Base-by-base conservation (phyloP, 257 asterid genomes). In the Scutellaria barbata region DNA sequence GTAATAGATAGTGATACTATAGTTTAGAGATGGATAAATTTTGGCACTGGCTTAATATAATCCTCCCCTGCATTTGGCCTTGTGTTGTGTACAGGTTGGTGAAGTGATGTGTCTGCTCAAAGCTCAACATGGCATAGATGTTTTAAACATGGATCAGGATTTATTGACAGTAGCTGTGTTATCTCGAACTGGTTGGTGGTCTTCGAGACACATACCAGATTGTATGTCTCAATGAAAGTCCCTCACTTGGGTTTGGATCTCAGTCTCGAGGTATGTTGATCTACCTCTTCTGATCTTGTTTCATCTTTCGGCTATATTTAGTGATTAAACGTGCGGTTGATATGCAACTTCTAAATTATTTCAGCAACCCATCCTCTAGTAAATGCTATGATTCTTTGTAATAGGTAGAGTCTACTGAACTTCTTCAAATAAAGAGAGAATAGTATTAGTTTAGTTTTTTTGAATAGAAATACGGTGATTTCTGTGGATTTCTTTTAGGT, bases 51-150 rank as follows among this genome's bases (percentile, higher is more conserved):
- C 89, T 30, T 30, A 30, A 30, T 30, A 81, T 89, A 82, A 82
- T 81, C 71, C 73, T 84, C 86, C 84, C 81, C 86, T 90, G 88
- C 80, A 84, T 88, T 86, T 90, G 89, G 87, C 89, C 85, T 88
- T 84, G 88, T 85, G 90, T 88, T 86, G 92, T 80, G 83, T 90
- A 88, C 81, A 80, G 80, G 75, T 76, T 55, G 86, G 66, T 76
- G 86, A 78, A 83, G 80, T 75, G 73, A 62, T 77, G 86, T 76
- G 72, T 55, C 12, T 7, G 9, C 40, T 25, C 62, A 55, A 55
- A 30, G 40, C 62, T 55, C 16, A 25, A 5, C 62, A 25, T n/a
- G 41, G 41, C 35, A 30, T 30, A 30, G 35, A 8, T 52, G 58
- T 30, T 22, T 22, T 22, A 30, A 30, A 30, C 35, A 30, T 30